These are phyloP conservation scores for Sphaerostilbella broomeana DNA, from an alignment of 2,329 filamentous ascomycete species.

Conservation along the genomic window DNA sequence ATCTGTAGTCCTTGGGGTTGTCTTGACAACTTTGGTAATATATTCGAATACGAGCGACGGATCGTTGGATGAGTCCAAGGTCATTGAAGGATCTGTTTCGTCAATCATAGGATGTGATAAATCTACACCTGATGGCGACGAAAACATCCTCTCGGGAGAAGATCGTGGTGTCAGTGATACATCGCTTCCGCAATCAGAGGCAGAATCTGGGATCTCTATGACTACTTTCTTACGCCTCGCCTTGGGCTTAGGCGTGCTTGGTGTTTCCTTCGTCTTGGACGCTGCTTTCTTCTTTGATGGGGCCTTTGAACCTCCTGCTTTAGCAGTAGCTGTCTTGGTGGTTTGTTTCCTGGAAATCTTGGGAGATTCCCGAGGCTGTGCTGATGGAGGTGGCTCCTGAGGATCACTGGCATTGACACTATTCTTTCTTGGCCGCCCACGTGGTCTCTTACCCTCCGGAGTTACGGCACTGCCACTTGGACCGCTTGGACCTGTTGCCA, in stretches of 20 bases:
- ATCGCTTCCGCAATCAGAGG: conserved; percentile 30
- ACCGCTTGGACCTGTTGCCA: background rate
- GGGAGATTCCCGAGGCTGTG: conserved; percentile 26
- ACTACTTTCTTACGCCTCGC: conserved; percentile 16
- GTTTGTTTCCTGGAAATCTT: conserved; percentile 35
- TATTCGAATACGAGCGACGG: conserved; percentile 42
- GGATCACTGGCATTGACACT: conserved; percentile 18
- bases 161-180: conserved; percentile 28
- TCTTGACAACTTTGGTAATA: conserved; percentile 50
- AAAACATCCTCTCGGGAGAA: conserved; percentile 35
- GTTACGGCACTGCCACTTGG: background rate
- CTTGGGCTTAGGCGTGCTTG: conserved; percentile 14
- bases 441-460: conserved; percentile 13
- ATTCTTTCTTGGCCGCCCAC: conserved; percentile 30
- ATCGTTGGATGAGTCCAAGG: conserved; percentile 32
- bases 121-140: conserved; percentile 36
- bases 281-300: conserved; percentile 9
- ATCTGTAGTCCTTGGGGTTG: conserved; percentile 44
- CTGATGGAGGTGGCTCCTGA: conserved; percentile 31
- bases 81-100: conserved; percentile 38
- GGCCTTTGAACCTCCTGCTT: conserved; percentile 12
- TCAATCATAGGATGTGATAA: conserved; percentile 39
- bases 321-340: conserved; percentile 10
- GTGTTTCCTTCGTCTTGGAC: conserved; percentile 16
- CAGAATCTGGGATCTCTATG: conserved; percentile 49